These are phyloP conservation scores for Diaporthe citrichinensis DNA, from an alignment of 2,329 filamentous ascomycete species.

Conservation along the genomic window DNA sequence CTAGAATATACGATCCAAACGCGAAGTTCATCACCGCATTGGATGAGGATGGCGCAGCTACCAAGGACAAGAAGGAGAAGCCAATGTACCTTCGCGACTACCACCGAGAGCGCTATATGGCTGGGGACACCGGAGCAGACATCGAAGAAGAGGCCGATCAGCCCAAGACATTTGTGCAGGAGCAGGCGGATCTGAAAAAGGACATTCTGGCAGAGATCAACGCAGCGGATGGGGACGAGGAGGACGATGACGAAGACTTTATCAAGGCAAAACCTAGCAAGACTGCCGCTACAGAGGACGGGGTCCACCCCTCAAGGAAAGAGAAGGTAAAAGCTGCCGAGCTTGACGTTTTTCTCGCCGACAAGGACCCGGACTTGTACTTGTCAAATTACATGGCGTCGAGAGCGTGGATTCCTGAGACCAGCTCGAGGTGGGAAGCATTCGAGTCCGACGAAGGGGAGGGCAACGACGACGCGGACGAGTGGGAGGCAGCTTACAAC, in stretches of 20 bases:
- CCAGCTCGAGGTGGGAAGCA: conserved; percentile 78
- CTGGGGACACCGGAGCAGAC: conserved; percentile 73
- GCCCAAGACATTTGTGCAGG: conserved; percentile 84
- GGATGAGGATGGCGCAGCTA: conserved; percentile 61
- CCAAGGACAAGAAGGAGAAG: conserved; percentile 78
- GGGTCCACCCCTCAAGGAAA: conserved; percentile 70
- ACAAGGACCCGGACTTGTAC: conserved; percentile 89
- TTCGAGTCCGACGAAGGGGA: conserved; percentile 96
- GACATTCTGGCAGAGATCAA: conserved; percentile 87
- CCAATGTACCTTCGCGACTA: conserved; percentile 91
- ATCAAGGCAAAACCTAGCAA: conserved; percentile 76
- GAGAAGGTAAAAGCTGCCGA: conserved; percentile 65
- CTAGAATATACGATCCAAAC: conserved; percentile 86
- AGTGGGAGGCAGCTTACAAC: conserved; percentile 95
- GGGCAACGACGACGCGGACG: conserved; percentile 81
- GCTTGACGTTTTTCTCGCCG: conserved; percentile 79
- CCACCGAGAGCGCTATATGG: conserved; percentile 89
- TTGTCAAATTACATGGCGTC: conserved; percentile 96
- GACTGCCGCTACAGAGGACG: conserved; percentile 53
- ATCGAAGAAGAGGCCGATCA: conserved; percentile 62
- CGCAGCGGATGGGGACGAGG: conserved; percentile 67
- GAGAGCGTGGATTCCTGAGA: conserved; percentile 86
- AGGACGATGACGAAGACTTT: conserved; percentile 79
- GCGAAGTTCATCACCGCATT: conserved; percentile 82
- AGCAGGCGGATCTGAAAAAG: conserved; percentile 87